Evolutionary conservation across 2,329 filamentous ascomycete genomes (phyloP).

Genomic region (Hymenoscyphus infarciens): DNA sequence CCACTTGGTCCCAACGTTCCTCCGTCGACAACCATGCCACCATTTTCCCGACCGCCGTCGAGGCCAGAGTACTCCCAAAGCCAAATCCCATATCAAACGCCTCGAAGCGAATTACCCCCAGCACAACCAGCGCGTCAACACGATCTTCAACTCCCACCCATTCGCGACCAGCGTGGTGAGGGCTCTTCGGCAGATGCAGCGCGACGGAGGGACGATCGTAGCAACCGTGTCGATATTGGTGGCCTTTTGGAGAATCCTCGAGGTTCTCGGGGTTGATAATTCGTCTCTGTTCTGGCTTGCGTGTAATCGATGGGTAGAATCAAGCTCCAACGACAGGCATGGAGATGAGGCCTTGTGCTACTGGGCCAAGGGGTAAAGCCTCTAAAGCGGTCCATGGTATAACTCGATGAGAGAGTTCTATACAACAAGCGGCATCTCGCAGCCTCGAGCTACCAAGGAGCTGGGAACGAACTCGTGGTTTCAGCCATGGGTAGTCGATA

Average conservation of each 20-base stretch:
- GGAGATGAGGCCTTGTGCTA: background rate
- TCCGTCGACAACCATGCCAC: constrained; percentile 40
- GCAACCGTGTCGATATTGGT: constrained; percentile 56
- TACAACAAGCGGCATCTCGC: background rate
- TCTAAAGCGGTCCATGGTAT: background rate
- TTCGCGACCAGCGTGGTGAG: constrained; percentile 37
- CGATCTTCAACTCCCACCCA: constrained; percentile 41
- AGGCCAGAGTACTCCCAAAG: constrained; percentile 42
- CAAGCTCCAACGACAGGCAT: background rate
- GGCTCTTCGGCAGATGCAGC: constrained; percentile 27
- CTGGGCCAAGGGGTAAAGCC: background rate
- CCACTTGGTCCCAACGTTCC: constrained; percentile 21
- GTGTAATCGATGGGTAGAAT: background rate
- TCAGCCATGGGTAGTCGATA: background rate
- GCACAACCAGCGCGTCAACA: constrained; percentile 34
- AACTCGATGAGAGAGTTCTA: background rate
- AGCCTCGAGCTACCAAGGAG: background rate
- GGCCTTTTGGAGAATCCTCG: constrained; percentile 56
- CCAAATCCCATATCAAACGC: constrained; percentile 47
- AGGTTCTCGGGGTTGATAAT: constrained; percentile 2
- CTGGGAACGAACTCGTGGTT: background rate
- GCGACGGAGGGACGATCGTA: constrained; percentile 47
- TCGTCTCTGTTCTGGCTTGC: background rate
- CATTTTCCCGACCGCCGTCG: constrained; percentile 44
- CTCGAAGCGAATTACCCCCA: constrained; percentile 48